Evolutionary conservation across 2,329 filamentous ascomycete species (phyloP).

Genomic region (Penicillium digitatum): DNA sequence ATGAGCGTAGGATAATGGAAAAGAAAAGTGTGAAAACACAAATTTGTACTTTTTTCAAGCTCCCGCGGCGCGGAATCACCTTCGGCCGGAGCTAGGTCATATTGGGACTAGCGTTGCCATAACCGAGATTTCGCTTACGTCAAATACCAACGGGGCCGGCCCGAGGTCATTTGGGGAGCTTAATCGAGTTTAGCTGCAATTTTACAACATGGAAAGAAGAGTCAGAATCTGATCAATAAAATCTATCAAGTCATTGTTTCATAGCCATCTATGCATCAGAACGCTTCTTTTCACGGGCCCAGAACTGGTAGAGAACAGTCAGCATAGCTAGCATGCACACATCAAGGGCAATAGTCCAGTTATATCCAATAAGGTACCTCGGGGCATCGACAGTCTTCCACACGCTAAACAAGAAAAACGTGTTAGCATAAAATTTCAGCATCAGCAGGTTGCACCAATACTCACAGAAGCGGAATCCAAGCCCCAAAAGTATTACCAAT

Average conservation of each 20-base stretch:
- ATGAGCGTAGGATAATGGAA: constrained; percentile 18
- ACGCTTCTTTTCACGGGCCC: constrained; percentile 15
- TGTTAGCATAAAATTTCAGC: not conserved
- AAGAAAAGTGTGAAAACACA: constrained; percentile 21
- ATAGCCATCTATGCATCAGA: not conserved
- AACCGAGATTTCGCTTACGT: constrained; percentile 4
- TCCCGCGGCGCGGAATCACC: constrained; percentile 25
- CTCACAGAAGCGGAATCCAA: constrained; percentile 28
- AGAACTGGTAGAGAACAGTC: constrained; percentile 17
- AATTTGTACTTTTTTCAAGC: constrained; percentile 34
- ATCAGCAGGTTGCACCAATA: not conserved
- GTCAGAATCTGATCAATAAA: not conserved
- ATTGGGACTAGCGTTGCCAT: constrained; percentile 3
- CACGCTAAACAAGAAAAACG: constrained; percentile 11
- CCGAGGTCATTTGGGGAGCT: not conserved
- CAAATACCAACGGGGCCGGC: not conserved
- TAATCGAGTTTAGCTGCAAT: not conserved
- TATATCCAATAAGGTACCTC: constrained; percentile 29
- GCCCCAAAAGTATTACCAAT: constrained; percentile 33
- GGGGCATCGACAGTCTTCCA: constrained; percentile 31
- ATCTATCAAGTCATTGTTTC: not conserved
- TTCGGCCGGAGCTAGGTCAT: constrained; percentile 26
- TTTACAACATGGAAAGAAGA: not conserved
- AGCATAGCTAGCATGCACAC: constrained; percentile 27
- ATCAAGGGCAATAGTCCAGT: constrained; percentile 29